Evolutionary conservation across 2,329 filamentous ascomycete genomes (phyloP), one percentile per base, ranked within the genome.

Genomic region (Trichoderma koningii): DNA sequence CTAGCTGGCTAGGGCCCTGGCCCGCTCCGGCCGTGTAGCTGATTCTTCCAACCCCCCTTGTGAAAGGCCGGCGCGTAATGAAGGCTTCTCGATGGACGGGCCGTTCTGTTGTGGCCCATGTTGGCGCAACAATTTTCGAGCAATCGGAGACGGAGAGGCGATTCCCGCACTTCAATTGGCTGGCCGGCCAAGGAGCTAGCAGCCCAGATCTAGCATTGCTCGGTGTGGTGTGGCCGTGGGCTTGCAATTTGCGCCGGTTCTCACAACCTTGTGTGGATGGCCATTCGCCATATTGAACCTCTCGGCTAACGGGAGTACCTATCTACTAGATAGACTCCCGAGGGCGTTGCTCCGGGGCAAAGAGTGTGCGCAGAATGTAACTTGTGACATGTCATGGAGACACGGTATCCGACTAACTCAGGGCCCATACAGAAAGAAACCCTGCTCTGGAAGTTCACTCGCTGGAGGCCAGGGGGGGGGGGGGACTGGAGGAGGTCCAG

Each of bases 31-130:
- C 14, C 48, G 53, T 50, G 65, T 62, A 60, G 50, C 68, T 68
- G 66, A 65, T 62, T 64, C 69, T 12, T 38, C 14, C 34, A 38
- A 10, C 79, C 76, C 79, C 79, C 76, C 79, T 80, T 75, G 78
- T 80, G 74, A 73, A 70, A 75, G 69, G 65, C 70, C 70, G 82
- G 83, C 83, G 83, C 82, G 79, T 85, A 85, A 81, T 77, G 73
- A 76, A 77, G 76, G 76, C 76, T 78, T 78, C 74, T 76, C 75
- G 79, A 74, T 83, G 81, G 82, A 76, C 75, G 73, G 75, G 70
- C 67, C 71, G 73, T 70, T 70, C 72, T 73, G 34, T 42, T 34
- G 59, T 59, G 65, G 53, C 45, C 65, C 41, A 76, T 76, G 75
- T 76, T 76, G 75, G 74, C 73, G 76, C 74, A 70, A 71, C 71